These are phyloP conservation scores for Ulmus americana DNA, from an alignment of 331 rosid species.

Conservation along the genomic window DNA sequence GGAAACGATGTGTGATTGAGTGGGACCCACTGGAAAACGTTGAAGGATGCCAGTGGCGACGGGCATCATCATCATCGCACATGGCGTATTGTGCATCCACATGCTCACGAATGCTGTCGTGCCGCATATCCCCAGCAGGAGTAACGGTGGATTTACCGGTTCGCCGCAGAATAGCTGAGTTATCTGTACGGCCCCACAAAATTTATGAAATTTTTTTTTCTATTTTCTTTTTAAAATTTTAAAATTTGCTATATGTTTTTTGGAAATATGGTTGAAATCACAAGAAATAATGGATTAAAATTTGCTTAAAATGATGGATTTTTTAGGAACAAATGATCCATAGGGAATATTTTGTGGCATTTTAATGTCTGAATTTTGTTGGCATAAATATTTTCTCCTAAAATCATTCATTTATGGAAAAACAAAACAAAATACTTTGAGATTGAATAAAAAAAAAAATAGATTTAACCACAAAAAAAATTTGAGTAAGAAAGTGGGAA, in stretches of 20 bases:
- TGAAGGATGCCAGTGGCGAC: conserved; percentile 77
- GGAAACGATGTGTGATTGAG: conserved; percentile 33
- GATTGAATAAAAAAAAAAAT: background rate
- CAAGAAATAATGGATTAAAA: too few species aligned
- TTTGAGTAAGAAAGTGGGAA: background rate
- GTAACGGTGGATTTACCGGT: conserved; percentile 55
- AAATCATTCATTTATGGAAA: too few species aligned
- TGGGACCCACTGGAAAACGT: conserved; percentile 37
- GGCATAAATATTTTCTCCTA: too few species aligned
- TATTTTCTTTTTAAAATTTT: background rate
- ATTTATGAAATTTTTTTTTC: background rate
- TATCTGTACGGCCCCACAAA: conserved; percentile 39
- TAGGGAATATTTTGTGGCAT: too few species aligned
- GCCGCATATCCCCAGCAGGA: conserved; percentile 61
- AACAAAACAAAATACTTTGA: background rate
- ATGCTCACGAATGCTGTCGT: conserved; percentile 78
- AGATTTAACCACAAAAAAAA: background rate
- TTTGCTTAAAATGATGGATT: too few species aligned
- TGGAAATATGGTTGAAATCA: too few species aligned
- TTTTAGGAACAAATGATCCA: too few species aligned
- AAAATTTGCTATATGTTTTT: background rate
- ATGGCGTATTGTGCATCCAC: conserved; percentile 94
- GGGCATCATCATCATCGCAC: conserved; percentile 90
- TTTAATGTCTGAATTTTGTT: too few species aligned
- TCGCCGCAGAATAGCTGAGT: conserved; percentile 66